A percentile compares a stretch with the other conserved stretches of the same genome.
These are phyloP conservation scores for Pelargonium citronellum DNA, from an alignment of 441 rosid species.

Conservation along the genomic window DNA sequence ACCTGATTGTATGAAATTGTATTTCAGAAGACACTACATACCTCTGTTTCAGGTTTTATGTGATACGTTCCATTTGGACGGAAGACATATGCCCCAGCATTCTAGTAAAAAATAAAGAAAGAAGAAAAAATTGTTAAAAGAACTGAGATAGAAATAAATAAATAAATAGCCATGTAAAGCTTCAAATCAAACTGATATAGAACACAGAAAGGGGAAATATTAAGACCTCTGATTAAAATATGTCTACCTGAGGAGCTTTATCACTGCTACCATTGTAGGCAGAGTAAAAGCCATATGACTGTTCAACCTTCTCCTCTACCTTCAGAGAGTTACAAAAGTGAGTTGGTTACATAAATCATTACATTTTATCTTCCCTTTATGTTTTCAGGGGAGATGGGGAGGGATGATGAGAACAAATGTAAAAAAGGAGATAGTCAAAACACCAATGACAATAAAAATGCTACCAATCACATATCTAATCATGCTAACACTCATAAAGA, in stretches of 20 bases:
- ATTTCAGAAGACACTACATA: constrained; percentile 26
- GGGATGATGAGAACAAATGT: neutral
- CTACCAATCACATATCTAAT: neutral
- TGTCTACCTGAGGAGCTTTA: constrained; percentile 38
- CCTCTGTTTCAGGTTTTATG: constrained; percentile 61
- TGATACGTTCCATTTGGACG: constrained; percentile 85
- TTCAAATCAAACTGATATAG: constrained; percentile 16
- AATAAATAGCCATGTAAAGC: neutral
- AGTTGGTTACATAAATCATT: neutral
- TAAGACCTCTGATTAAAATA: neutral
- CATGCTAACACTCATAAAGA: constrained; percentile 1
- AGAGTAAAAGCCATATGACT: constrained; percentile 51
- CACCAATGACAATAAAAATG: neutral
- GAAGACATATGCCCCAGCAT: constrained; percentile 88
- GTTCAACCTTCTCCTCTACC: constrained; percentile 40
- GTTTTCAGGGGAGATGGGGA: neutral
- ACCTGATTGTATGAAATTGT: constrained; percentile 7
- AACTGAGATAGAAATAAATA: constrained; percentile 12
- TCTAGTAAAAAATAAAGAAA: constrained; percentile 31
- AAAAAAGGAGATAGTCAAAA: constrained; percentile 1
- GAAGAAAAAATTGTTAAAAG: constrained; percentile 4
- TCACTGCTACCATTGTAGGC: constrained; percentile 44
- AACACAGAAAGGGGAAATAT: neutral
- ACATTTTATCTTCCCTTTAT: neutral
- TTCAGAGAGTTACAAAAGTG: constrained; percentile 21